phyloP scores from a whole-genome alignment of 129 eudicot genomes.

The Rutidosis leptorrhynchoides region DNA sequence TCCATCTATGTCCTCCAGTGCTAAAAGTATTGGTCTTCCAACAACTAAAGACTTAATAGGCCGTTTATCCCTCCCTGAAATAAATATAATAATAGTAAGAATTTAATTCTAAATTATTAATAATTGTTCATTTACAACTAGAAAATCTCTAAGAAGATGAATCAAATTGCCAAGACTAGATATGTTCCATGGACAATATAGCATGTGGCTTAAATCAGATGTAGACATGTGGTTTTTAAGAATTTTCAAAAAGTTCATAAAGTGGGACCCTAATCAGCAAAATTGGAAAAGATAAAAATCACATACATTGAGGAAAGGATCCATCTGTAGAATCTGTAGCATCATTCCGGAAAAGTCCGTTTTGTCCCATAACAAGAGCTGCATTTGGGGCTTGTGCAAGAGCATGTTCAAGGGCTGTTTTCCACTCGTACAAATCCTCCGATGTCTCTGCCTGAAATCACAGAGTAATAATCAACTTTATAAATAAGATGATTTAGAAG shows the following conservation, averaged over 20 bases:
- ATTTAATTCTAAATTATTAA: background rate
- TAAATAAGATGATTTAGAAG: background rate
- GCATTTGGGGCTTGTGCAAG: conserved; percentile 83
- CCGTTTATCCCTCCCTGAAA: conserved; percentile 78
- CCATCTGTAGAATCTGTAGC: conserved; percentile 65
- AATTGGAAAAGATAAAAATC: conserved; percentile 13
- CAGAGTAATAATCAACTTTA: background rate
- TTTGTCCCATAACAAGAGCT: conserved; percentile 96
- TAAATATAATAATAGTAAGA: background rate
- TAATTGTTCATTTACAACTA: background rate
- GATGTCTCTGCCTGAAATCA: conserved; percentile 79
- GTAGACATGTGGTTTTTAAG: background rate
- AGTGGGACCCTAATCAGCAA: background rate
- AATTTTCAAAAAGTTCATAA: background rate
- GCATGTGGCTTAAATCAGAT: background rate
- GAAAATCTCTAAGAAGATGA: background rate
- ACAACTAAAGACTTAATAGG: conserved; percentile 92
- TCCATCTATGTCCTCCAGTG: conserved; percentile 97
- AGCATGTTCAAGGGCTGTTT: conserved; percentile 77
- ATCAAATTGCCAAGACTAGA: background rate
- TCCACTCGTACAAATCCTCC: conserved; percentile 83
- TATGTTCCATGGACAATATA: background rate
- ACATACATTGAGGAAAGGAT: conserved; percentile 79
- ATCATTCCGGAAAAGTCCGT: conserved; percentile 90
- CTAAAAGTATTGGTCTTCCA: conserved; percentile 96